Conservation (phyloP, 1,284 basidiomycete genomes). For the Lignosus rhinocerotis region DNA sequence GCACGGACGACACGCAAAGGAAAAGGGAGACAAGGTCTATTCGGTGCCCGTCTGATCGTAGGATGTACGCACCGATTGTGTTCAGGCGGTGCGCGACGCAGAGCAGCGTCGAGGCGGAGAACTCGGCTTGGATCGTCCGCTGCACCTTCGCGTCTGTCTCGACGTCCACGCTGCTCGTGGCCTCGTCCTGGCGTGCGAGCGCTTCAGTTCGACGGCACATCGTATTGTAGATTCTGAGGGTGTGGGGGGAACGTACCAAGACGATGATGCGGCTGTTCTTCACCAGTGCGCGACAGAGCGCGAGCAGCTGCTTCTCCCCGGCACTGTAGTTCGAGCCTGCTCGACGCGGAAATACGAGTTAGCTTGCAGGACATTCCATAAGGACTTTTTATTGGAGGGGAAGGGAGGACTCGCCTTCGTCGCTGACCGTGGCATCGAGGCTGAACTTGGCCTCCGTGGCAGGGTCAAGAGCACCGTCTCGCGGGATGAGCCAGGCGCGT, state of each 20-base stretch:
- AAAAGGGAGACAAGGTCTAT: too few species aligned
- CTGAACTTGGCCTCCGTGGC: slow-evolving; percentile 63
- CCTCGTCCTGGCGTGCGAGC: too few species aligned
- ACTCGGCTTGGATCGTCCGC: slow-evolving; percentile 72
- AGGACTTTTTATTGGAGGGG: too few species aligned
- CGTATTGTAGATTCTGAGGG: too few species aligned
- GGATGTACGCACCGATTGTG: slow-evolving; percentile 56
- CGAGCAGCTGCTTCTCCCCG: slow-evolving; percentile 79
- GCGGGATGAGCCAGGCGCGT: slow-evolving; percentile 59
- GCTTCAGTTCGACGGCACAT: too few species aligned
- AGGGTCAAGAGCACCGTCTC: slow-evolving; percentile 48
- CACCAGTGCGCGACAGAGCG: slow-evolving; percentile 72
- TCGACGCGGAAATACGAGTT: too few species aligned
- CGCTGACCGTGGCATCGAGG: slow-evolving; percentile 61
- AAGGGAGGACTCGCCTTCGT: slow-evolving; percentile 60
- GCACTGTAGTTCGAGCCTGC: slow-evolving; percentile 74
- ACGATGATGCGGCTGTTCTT: slow-evolving; percentile 73
- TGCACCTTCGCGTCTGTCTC: slow-evolving; percentile 82
- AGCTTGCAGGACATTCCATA: too few species aligned
- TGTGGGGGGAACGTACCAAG: slow-evolving; percentile 55
- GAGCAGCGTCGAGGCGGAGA: slow-evolving; percentile 60
- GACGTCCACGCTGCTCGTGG: slow-evolving; percentile 83
- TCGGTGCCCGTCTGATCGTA: too few species aligned
- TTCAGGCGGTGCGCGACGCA: slow-evolving; percentile 80
- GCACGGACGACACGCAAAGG: too few species aligned